Evolutionary conservation across 768 basidiomycete species (phyloP).

Genomic region (Crucibulum laeve): DNA sequence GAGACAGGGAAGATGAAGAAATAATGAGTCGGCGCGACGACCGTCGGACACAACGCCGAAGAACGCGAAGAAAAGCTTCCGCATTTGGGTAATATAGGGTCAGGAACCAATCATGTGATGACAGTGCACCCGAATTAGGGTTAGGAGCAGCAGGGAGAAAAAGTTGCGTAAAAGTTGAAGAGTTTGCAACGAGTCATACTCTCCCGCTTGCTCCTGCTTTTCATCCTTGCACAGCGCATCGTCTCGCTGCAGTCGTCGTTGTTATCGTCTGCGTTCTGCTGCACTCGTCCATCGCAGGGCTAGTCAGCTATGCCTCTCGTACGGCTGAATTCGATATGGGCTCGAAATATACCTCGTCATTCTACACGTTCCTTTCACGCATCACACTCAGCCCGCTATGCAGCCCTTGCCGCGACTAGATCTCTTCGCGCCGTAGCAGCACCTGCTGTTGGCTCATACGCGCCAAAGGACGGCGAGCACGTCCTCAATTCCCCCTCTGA

Average conservation of each 20-base stretch:
- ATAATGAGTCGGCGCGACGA: too few relatives aligned
- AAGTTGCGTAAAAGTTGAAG: constrained; percentile 8
- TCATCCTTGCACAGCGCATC: too few relatives aligned
- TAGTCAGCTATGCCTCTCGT: constrained; percentile 32
- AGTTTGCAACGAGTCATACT: constrained; percentile 4
- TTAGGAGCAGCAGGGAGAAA: constrained; percentile 7
- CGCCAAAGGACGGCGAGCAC: constrained; percentile 62
- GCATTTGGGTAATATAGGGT: not conserved
- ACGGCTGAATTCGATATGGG: constrained; percentile 36
- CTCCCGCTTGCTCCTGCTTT: too few relatives aligned
- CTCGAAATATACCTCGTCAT: constrained; percentile 25
- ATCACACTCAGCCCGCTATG: constrained; percentile 23
- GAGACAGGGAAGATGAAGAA: too few relatives aligned
- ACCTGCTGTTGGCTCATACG: constrained; percentile 70
- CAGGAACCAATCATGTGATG: not conserved
- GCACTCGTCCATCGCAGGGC: constrained; percentile 10
- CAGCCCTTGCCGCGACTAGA: constrained; percentile 42
- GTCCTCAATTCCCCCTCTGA: constrained; percentile 93
- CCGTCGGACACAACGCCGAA: not conserved
- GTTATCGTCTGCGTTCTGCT: not conserved
- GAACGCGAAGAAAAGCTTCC: not conserved
- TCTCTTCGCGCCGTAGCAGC: constrained; percentile 64
- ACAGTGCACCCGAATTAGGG: constrained; percentile 6
- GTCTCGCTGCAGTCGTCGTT: not conserved
- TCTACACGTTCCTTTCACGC: constrained; percentile 50